A percentile compares a stretch with the other conserved stretches of the same genome.
Evolutionary conservation across 176 grass and related monocot species (phyloP).

Genomic region (Oryza punctata): DNA sequence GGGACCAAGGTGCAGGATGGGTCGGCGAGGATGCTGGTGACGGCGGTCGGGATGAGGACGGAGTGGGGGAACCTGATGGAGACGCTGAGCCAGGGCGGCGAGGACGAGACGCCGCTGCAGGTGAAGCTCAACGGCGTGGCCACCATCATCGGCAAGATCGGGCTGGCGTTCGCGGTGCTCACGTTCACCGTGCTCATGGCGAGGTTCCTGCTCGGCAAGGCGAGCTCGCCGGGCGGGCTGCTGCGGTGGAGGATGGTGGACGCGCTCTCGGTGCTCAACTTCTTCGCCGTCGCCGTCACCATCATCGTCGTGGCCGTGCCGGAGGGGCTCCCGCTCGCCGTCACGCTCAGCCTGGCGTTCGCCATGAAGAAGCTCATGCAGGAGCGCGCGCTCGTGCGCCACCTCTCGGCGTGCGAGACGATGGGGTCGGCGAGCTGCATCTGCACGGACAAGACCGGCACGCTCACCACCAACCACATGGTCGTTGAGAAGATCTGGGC

Average conservation of each 20-base stretch:
- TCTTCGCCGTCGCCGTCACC: conserved; percentile 84
- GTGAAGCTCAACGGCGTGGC: conserved; percentile 97
- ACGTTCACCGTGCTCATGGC: conserved; percentile 82
- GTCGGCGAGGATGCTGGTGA: conserved; percentile 78
- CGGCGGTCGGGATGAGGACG: conserved; percentile 88
- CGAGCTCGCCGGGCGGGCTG: conserved; percentile 35
- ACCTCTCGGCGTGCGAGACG: conserved; percentile 94
- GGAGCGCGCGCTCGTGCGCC: conserved; percentile 84
- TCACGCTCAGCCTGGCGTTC: conserved; percentile 94
- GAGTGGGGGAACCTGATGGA: conserved; percentile 99
- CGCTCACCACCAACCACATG: conserved; percentile 96
- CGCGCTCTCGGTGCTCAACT: conserved; percentile 78
- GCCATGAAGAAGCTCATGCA: conserved; percentile 98
- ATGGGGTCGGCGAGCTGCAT: conserved; percentile 98
- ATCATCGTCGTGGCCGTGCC: conserved; percentile 95
- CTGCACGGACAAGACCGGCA: conserved; percentile 96
- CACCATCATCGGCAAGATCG: conserved; percentile 97
- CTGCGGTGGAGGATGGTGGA: conserved; percentile 55
- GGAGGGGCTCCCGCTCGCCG: conserved; percentile 87
- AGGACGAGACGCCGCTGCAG: conserved; percentile 96
- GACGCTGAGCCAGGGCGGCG: conserved; percentile 80
- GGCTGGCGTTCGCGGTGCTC: conserved; percentile 70
- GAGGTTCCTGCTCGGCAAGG: conserved; percentile 62
- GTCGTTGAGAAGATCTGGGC: conserved; percentile 91
- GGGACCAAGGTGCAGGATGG: conserved; percentile 99